These are phyloP conservation scores for Steccherinum ochraceum DNA, from an alignment of 768 basidiomycete genomes.

Conservation along the genomic window DNA sequence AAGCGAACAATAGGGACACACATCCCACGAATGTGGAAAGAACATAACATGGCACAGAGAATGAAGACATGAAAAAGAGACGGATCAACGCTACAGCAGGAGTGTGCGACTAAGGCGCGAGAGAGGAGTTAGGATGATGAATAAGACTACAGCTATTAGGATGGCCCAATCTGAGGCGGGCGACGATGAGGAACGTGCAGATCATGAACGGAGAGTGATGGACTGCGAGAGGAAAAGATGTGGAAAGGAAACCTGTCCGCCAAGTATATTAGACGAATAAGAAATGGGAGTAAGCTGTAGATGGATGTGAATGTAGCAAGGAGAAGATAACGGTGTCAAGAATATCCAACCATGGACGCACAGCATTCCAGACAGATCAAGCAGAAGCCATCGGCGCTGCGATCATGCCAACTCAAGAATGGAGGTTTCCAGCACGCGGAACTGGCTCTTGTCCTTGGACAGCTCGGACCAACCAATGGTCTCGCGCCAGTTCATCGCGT, in stretches of 20 bases:
- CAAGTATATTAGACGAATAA: neutral
- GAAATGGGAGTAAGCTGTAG: neutral
- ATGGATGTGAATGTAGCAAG: too few relatives aligned
- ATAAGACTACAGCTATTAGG: neutral
- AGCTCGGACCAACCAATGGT: slow-evolving; percentile 77
- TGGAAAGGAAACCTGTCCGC: neutral
- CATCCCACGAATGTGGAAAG: too few relatives aligned
- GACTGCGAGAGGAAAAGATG: neutral
- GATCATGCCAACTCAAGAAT: slow-evolving; percentile 55
- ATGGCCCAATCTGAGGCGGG: neutral
- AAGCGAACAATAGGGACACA: too few relatives aligned
- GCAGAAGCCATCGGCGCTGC: neutral
- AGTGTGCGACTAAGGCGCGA: neutral
- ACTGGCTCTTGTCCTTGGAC: slow-evolving; percentile 65
- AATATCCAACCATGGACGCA: neutral
- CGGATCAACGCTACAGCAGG: neutral
- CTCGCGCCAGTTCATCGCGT: slow-evolving; percentile 74
- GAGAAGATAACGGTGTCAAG: neutral
- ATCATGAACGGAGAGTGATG: neutral
- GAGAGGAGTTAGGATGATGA: neutral
- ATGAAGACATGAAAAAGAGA: too few relatives aligned
- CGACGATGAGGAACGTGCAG: neutral
- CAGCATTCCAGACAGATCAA: neutral
- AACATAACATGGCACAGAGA: too few relatives aligned
- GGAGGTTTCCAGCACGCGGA: slow-evolving; percentile 76